Conservation (phyloP, 345 rosid species). For the Carallia brachiata region DNA sequence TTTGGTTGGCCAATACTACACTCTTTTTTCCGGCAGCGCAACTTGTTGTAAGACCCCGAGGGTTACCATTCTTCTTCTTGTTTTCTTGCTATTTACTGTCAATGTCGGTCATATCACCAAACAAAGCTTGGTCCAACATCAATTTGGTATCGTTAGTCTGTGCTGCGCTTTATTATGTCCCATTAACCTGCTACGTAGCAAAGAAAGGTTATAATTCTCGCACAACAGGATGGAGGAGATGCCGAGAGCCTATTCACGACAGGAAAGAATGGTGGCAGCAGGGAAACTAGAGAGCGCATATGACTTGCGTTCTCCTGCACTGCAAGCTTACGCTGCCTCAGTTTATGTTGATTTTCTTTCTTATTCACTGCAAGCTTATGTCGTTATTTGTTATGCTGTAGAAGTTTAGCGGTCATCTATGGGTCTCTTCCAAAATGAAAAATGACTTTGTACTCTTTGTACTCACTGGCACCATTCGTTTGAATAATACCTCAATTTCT, state of each 20-base stretch:
- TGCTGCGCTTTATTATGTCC: too few relatives aligned
- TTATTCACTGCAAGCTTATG: too few relatives aligned
- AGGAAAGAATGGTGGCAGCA: background rate
- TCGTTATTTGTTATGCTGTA: too few relatives aligned
- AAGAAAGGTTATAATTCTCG: background rate
- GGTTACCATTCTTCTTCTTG: background rate
- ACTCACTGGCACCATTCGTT: too few relatives aligned
- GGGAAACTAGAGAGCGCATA: background rate
- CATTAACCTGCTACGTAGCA: too few relatives aligned
- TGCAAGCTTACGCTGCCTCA: too few relatives aligned
- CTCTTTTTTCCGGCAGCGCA: background rate
- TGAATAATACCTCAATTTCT: too few relatives aligned
- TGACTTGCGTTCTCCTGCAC: background rate
- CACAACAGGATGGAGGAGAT: background rate
- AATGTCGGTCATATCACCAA: conserved; percentile 8
- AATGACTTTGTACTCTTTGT: too few relatives aligned
- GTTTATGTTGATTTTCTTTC: too few relatives aligned
- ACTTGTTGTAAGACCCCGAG: background rate
- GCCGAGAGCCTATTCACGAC: background rate
- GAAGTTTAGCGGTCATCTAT: too few relatives aligned
- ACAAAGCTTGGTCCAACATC: background rate
- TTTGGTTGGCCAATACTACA: background rate
- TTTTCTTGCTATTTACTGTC: background rate
- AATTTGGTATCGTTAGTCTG: background rate
- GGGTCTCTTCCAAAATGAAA: too few relatives aligned